These are phyloP conservation scores for Eucalyptus decipiens DNA, from an alignment of 345 rosid genomes.

Conservation along the genomic window DNA sequence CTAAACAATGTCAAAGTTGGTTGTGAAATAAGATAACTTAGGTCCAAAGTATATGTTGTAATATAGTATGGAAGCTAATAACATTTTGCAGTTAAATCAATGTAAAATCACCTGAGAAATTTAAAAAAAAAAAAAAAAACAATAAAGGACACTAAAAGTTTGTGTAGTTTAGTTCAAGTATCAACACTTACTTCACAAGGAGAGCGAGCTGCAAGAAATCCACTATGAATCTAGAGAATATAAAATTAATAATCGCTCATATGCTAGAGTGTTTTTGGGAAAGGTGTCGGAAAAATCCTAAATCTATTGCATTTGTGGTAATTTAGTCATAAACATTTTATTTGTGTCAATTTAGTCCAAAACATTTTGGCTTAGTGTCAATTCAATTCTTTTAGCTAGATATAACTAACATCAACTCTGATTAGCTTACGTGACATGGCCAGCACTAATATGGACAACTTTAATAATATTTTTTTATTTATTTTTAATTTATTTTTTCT, in stretches of 20 bases:
- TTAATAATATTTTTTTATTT: no score
- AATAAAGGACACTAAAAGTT: fast-evolving
- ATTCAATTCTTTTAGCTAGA: no score
- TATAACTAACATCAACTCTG: fast-evolving
- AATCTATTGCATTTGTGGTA: no score
- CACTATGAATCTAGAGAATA: neutral
- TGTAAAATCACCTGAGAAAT: no score
- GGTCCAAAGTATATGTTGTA: neutral
- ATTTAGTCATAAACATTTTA: no score
- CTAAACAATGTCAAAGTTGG: neutral
- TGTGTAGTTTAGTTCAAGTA: fast-evolving
- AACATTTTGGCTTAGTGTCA: no score
- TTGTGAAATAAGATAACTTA: neutral
- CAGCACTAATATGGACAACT: fast-evolving
- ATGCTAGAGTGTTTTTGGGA: fast-evolving
- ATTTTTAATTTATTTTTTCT: no score
- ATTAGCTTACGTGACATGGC: fast-evolving
- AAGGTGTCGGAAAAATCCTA: no score
- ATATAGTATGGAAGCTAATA: no score
- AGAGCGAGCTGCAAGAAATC: neutral
- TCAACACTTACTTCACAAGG: fast-evolving
- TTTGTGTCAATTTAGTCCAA: no score
- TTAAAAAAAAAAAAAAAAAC: no score
- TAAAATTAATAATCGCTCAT: neutral
- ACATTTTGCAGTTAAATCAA: neutral